Evolutionary conservation across 169 alveolate genomes (phyloP), one percentile per base, ranked within the genome.

Genomic region (Miamiensis avidus): DNA sequence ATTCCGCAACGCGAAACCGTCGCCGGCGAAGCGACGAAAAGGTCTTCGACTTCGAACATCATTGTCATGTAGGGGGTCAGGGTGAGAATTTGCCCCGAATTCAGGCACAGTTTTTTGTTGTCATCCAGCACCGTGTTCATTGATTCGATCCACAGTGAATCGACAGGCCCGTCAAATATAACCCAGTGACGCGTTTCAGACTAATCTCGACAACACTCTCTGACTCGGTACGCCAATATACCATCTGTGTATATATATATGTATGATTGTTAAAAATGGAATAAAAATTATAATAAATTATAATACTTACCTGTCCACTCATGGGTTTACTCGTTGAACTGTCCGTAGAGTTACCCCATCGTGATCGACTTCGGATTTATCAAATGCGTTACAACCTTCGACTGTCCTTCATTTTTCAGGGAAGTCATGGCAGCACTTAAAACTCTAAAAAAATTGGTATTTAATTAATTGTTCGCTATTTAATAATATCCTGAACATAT

Each of bases 71-170:
- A 86, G 27, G 92, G 93, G 74, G 97, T 94, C 4, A 96, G 90
- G 4, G 97, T 93, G 29, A 96, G 90, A 81, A 96, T 96, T 77
- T 96, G 94, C 32, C 97, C 97, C 32, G 96, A 90, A 74, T 95
- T 96, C 29, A 96, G 90, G 78, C 98, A 96, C 65, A 96, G 89
- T 84, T 96, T 95, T 92, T 96, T 95, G 78, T 96, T 95, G 87
- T 96, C 98, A 90, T 96, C 98, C 0, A 96, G 91, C 31, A 96
- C 98, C 11, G 97, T 94, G 82, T 96, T 96, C 98, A 96, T 96
- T 81, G 90, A 92, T 88, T 96, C 98, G 72, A 96, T 96, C 98
- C 98, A 96, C 65, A 94, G 76, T 25, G 98, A 97, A 93, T 95
- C 98, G 1, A 97, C 98, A 0, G 98, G 98, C 0, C 98, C 98